Evolutionary conservation across 2,329 filamentous ascomycete genomes (phyloP), one percentile per base, ranked within the genome.

Genomic region (Metarhizium album): DNA sequence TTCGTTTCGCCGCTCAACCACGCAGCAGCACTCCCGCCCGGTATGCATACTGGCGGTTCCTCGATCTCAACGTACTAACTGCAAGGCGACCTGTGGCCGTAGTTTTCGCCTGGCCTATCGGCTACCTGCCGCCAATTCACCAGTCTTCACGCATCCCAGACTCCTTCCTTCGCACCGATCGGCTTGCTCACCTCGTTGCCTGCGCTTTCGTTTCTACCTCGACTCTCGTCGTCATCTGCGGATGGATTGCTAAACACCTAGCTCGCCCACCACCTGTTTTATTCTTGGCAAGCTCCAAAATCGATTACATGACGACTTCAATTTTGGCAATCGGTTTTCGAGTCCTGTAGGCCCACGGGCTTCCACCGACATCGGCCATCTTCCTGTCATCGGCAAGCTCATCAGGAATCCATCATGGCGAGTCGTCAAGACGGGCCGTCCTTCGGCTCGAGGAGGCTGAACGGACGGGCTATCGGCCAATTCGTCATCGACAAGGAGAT

Each of bases 401-500:
- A 57, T 56, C 60, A 64, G 64, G 62, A 65, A 64, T 62, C 57
- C 60, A 72, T 72, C 60, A 72, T 72, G 69, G 61, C 69, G 57
- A 64, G 63, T 58, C 65, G 63, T 56, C 66, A 65, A 53, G 66
- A 70, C 53, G 58, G 62, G 48, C 59, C 66, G 58, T 64, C 68
- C 55, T 63, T 61, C 47, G 61, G 62, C 59, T 65, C 68, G 49
- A 62, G 60, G 57, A 65, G 58, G 59, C 62, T 62, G 54, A 60
- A 62, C 55, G 60, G 65, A 42, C 62, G 63, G 45, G 61, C 58
- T 54, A 67, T 93, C 61, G 88, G 90, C 58, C 82, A 86, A 62
- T 96, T 94, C 69, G 79, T 80, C 61, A 83, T 91, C 62, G 81
- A 90, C 60, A 83, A 86, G 59, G 88, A 96, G 72, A 96, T 97